These are phyloP conservation scores for Capsella bursapastoris DNA, from an alignment of 345 rosid genomes.

Conservation along the genomic window DNA sequence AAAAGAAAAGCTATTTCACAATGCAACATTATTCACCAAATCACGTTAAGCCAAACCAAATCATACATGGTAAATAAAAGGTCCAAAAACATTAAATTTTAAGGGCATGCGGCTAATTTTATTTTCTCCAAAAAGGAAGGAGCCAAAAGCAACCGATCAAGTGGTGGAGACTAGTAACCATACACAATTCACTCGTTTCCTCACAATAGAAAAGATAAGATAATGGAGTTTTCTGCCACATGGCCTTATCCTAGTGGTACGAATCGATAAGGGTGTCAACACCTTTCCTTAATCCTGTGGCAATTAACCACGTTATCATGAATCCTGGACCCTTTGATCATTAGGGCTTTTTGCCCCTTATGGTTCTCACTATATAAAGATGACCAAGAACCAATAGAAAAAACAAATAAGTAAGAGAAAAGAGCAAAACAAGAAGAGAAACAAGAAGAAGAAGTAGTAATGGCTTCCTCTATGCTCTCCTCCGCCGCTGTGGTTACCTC, in stretches of 20 bases:
- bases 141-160: constrained; percentile 37
- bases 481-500: constrained; percentile 53
- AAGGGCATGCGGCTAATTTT: constrained; percentile 19
- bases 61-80: background rate
- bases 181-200: constrained; percentile 28
- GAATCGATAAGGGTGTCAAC: constrained; percentile 44
- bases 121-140: constrained; percentile 28
- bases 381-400: constrained; percentile 4
- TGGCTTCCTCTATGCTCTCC: constrained; percentile 70
- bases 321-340: constrained; percentile 26
- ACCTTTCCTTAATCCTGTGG: constrained; percentile 40
- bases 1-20: background rate
- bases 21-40: background rate
- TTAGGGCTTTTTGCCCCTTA: constrained; percentile 1
- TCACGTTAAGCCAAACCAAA: background rate
- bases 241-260: constrained; percentile 32
- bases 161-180: constrained; percentile 35
- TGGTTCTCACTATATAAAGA: constrained; percentile 32
- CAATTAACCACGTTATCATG: constrained; percentile 47
- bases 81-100: constrained; percentile 17
- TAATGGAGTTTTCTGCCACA: constrained; percentile 26
- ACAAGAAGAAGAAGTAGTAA: constrained; percentile 25
- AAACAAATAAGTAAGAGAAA: background rate
- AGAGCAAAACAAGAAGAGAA: constrained; percentile 21
- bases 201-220: constrained; percentile 40